phyloP scores from a whole-genome alignment of 306 rosid genomes.

The Delonix regia region DNA sequence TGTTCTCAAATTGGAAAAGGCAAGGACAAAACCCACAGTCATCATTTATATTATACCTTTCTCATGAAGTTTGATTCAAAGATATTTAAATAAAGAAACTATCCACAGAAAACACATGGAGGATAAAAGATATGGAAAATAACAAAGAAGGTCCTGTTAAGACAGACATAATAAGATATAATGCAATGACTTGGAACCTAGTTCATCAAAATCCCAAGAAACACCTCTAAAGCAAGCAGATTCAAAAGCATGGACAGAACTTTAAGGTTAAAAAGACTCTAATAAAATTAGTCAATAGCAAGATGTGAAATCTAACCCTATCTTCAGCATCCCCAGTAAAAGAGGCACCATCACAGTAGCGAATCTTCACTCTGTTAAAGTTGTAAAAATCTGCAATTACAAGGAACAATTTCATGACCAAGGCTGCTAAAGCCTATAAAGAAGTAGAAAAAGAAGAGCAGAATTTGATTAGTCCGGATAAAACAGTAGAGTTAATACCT shows the following conservation, averaged over 20 bases:
- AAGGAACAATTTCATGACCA: conserved; percentile 28
- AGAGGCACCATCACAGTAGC: conserved; percentile 99
- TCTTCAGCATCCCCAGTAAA: conserved; percentile 81
- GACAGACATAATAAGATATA: background rate
- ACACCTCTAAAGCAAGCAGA: background rate
- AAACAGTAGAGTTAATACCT: conserved; percentile 53
- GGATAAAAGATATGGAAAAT: background rate
- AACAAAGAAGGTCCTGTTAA: background rate
- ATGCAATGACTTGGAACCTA: background rate
- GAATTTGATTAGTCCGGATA: conserved; percentile 1
- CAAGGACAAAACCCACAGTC: background rate
- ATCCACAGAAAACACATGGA: conserved; percentile 8
- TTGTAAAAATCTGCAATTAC: conserved; percentile 81
- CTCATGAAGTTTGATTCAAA: background rate
- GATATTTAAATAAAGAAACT: background rate
- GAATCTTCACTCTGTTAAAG: conserved; percentile 94
- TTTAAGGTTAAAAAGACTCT: background rate
- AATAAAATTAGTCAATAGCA: conserved; percentile 3
- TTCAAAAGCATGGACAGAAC: background rate
- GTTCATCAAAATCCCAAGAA: background rate
- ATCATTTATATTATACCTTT: conserved; percentile 21
- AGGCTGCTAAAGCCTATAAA: conserved; percentile 1
- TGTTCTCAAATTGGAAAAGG: background rate
- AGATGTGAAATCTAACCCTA: conserved; percentile 52
- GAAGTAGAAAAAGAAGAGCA: conserved; percentile 8